Percentiles rank a stretch among this genome's conserved stretches.
These are phyloP conservation scores for Gynochthodes officinalis DNA, from an alignment of 257 asterid genomes.

Conservation along the genomic window DNA sequence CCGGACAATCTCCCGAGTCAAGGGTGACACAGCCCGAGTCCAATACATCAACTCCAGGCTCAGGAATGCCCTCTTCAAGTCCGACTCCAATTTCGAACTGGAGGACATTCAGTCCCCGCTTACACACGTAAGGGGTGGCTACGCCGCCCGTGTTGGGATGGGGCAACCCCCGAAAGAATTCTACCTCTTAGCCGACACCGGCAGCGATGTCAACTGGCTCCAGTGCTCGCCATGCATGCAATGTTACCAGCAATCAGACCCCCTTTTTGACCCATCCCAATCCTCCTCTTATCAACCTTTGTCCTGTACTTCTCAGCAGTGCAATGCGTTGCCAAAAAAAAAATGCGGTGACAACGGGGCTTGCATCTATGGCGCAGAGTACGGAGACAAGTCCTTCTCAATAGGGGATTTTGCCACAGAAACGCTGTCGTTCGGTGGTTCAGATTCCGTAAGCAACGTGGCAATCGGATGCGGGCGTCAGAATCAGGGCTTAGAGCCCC, in stretches of 20 bases:
- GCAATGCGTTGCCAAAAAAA: neutral
- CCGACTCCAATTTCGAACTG: neutral
- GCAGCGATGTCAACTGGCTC: neutral
- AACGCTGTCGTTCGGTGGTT: neutral
- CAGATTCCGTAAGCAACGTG: slow-evolving; percentile 1
- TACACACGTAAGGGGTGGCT: rapidly evolving
- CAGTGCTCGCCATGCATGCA: neutral
- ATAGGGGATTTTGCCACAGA: neutral
- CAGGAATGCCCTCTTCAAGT: neutral
- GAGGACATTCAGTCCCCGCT: neutral
- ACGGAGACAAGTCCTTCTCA: neutral
- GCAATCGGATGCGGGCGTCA: slow-evolving; percentile 16
- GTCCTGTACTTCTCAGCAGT: neutral
- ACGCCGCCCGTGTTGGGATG: neutral
- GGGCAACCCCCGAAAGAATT: neutral
- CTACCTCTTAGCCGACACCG: neutral
- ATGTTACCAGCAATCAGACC: neutral
- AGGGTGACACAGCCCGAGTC: neutral
- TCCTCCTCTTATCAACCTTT: neutral
- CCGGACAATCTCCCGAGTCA: neutral
- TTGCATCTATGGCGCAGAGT: rapidly evolving
- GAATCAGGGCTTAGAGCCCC: neutral
- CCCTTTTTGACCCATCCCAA: neutral
- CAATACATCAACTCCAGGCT: neutral
- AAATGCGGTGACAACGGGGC: neutral